phyloP scores from a whole-genome alignment of 83 land plant species.

The Larix sibirica region DNA sequence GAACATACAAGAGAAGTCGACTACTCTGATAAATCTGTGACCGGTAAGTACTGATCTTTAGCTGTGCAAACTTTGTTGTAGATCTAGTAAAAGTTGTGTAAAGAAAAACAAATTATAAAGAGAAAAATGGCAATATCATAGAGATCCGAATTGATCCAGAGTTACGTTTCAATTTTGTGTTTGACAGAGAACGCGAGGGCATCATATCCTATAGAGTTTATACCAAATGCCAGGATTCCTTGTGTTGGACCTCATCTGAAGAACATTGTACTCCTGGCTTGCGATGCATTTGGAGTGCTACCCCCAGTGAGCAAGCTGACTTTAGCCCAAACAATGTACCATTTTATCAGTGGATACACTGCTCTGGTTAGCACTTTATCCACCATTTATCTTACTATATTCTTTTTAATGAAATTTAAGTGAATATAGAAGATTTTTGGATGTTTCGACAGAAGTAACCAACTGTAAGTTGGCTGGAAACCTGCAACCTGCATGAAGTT shows the following conservation, averaged over 20 bases:
- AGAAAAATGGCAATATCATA: background rate
- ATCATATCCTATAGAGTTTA: slow-evolving; percentile 84
- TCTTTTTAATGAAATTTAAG: too few species aligned
- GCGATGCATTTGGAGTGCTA: slow-evolving; percentile 89
- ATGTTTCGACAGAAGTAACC: too few species aligned
- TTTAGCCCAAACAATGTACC: slow-evolving; percentile 87
- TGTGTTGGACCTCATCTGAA: slow-evolving; percentile 86
- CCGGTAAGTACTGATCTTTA: slow-evolving; percentile 33
- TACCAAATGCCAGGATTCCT: slow-evolving; percentile 82
- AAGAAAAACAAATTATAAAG: background rate
- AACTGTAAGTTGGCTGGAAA: too few species aligned
- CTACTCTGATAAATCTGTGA: slow-evolving; percentile 72
- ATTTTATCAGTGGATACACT: slow-evolving; percentile 93
- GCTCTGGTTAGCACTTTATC: slow-evolving; percentile 50
- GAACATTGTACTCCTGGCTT: slow-evolving; percentile 78
- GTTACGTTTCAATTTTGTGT: background rate
- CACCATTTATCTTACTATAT: too few species aligned
- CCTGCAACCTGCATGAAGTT: background rate
- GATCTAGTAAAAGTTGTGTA: too few species aligned
- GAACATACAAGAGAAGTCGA: slow-evolving; percentile 80
- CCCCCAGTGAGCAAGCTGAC: slow-evolving; percentile 89
- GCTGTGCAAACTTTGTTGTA: background rate
- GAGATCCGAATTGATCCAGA: background rate
- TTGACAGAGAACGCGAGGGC: slow-evolving; percentile 81
- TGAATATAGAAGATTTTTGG: too few species aligned